Conservation (phyloP, 495 filamentous ascomycete species). For the Neurospora sp. region DNA sequence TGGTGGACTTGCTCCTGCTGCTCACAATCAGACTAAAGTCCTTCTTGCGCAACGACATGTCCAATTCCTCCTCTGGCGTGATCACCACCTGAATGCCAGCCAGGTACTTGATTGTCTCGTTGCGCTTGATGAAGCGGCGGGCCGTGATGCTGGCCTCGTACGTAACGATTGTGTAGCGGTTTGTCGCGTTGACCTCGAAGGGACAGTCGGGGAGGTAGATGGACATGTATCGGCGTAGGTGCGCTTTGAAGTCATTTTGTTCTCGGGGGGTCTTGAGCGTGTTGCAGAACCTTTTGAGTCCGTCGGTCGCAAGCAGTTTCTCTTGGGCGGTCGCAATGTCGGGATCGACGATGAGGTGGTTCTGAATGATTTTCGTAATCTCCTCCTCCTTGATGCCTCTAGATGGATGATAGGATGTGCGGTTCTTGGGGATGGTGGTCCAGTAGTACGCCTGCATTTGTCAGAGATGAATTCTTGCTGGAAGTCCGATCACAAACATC, state of each 20-base stretch:
- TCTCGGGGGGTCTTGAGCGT: slow-evolving; percentile 63
- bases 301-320: slow-evolving; percentile 59
- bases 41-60: slow-evolving; percentile 63
- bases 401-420: slow-evolving; percentile 71
- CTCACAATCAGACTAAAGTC: slow-evolving; percentile 97
- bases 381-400: slow-evolving; percentile 75
- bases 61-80: slow-evolving; percentile 78
- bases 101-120: slow-evolving; percentile 83
- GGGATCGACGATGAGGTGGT: slow-evolving; percentile 65
- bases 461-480: neutral
- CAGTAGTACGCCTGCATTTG: slow-evolving; percentile 73
- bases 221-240: slow-evolving; percentile 83
- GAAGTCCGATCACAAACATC: neutral
- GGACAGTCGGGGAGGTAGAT: slow-evolving; percentile 89
- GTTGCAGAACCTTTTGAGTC: slow-evolving; percentile 59
- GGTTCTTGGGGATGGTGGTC: slow-evolving; percentile 92
- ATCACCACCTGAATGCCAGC: slow-evolving; percentile 81
- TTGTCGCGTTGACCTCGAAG: slow-evolving; percentile 89
- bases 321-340: slow-evolving; percentile 58
- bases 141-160: slow-evolving; percentile 87
- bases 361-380: slow-evolving; percentile 66
- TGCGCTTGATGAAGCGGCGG: slow-evolving; percentile 62
- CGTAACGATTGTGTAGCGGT: slow-evolving; percentile 84
- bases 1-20: slow-evolving; percentile 76
- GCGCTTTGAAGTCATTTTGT: slow-evolving; percentile 76